Evolutionary conservation across 1,284 basidiomycete species (phyloP).

Genomic region (Ceratorhiza oryzae-sativae): DNA sequence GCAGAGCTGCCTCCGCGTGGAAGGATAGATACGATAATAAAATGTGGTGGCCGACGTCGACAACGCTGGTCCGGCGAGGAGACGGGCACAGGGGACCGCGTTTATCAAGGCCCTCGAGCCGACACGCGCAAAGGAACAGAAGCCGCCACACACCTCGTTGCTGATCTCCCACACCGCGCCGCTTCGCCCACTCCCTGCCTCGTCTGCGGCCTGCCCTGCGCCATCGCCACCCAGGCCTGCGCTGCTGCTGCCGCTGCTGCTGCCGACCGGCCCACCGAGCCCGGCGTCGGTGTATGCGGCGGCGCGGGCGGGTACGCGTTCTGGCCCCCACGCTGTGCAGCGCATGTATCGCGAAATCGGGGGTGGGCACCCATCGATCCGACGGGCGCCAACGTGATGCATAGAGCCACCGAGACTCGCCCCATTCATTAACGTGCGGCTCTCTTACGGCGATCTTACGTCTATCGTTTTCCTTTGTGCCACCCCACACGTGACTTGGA

Average conservation of each 20-base stretch:
- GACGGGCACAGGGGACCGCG: slow-evolving; percentile 37
- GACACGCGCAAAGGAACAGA: slow-evolving; percentile 25
- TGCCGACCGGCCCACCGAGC: too few species aligned
- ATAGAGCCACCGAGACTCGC: neutral
- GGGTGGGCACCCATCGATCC: slow-evolving; percentile 27
- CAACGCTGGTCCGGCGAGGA: slow-evolving; percentile 32
- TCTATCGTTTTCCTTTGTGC: slow-evolving; percentile 11
- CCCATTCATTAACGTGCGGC: too few species aligned
- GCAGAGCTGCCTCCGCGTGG: slow-evolving; percentile 12
- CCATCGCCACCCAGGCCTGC: too few species aligned
- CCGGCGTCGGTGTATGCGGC: neutral
- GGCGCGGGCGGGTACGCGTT: neutral
- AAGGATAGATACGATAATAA: slow-evolving; percentile 32
- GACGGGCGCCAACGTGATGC: slow-evolving; percentile 27
- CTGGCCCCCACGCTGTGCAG: slow-evolving; percentile 4
- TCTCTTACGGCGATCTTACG: slow-evolving; percentile 16
- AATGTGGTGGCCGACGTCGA: slow-evolving; percentile 6
- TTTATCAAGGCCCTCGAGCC: slow-evolving; percentile 37
- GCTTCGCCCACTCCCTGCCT: neutral
- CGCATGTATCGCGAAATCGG: slow-evolving; percentile 38
- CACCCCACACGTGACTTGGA: neutral
- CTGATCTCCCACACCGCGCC: slow-evolving; percentile 21
- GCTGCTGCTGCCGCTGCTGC: neutral
- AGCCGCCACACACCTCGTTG: slow-evolving; percentile 36
- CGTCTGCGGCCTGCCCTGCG: too few species aligned